phyloP scores from a whole-genome alignment of 306 rosid genomes.

The Prosopis cineraria region DNA sequence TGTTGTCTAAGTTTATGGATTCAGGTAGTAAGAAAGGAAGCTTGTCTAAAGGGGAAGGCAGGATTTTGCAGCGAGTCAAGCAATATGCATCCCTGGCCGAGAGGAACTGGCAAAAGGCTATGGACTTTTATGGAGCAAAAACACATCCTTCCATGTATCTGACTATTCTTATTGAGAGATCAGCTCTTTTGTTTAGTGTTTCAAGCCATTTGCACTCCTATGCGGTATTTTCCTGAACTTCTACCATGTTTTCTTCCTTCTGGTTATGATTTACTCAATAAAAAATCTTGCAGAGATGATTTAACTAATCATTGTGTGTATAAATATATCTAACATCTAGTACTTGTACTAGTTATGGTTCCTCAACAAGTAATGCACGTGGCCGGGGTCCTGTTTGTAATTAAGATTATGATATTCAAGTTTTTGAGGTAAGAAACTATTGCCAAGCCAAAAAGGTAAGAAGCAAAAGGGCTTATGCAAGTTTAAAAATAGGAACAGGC shows the following conservation, averaged over 20 bases:
- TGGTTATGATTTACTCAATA: background rate
- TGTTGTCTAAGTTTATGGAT: constrained; percentile 81
- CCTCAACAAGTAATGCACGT: constrained; percentile 8
- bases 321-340: background rate
- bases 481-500: background rate
- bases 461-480: background rate
- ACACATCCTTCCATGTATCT: constrained; percentile 78
- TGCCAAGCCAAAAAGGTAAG: too few species aligned
- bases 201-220: constrained; percentile 68
- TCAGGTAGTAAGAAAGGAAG: constrained; percentile 54
- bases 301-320: background rate
- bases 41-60: constrained; percentile 59
- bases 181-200: constrained; percentile 63
- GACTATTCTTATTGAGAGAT: constrained; percentile 81
- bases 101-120: constrained; percentile 89
- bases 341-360: background rate
- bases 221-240: constrained; percentile 58
- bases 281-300: constrained; percentile 1
- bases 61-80: constrained; percentile 70
- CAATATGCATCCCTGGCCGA: constrained; percentile 91
- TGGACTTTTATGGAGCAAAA: constrained; percentile 78
- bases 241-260: constrained; percentile 20
- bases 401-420: constrained; percentile 14
- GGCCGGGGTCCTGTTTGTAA: constrained; percentile 19
- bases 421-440: background rate